Evolutionary conservation across 495 filamentous ascomycete genomes (phyloP), one percentile per base, ranked within the genome.

Genomic region (Xylaria venustula): DNA sequence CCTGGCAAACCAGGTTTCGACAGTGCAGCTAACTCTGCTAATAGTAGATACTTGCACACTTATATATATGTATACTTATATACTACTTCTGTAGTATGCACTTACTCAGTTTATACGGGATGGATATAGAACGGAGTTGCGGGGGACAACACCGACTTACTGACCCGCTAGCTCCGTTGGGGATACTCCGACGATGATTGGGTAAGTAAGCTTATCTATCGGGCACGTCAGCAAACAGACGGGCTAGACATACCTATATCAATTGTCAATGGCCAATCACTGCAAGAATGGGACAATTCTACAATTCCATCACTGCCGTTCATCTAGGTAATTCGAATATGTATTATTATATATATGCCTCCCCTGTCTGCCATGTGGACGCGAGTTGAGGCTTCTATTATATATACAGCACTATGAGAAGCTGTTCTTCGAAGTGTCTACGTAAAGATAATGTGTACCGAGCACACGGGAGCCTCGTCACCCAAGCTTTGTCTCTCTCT

Each of bases 161-260:
- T 5, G 57, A 34, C 48, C 57, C 57, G 57, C 47, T 36, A 26
- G 28, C 53, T 60, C 64, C 58, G 67, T 69, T 69, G 62, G 64
- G 64, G 64, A 60, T 49, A 56, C 59, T 67, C 64, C 67, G 64
- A 54, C 37, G 15, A 40, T 40, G 28, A 46, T 15, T 45, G 48
- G n/a, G 32, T n/a, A 34, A 11, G 30, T 34, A 34, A 5, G 5
- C 5, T 34, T 5, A 5, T 5, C 5, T 34, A 34, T 11, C 30
- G 30, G 30, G n/a, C n/a, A n/a, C n/a, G n/a, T n/a, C n/a, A n/a
- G n/a, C n/a, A n/a, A n/a, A n/a, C n/a, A n/a, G n/a, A n/a, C n/a
- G n/a, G n/a, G n/a, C n/a, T n/a, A n/a, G n/a, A n/a, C n/a, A n/a
- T n/a, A n/a, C n/a, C n/a, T n/a, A n/a, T n/a, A n/a, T n/a, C n/a